Base-by-base conservation (phyloP, 306 rosid species). In the Dryas octopetala region DNA sequence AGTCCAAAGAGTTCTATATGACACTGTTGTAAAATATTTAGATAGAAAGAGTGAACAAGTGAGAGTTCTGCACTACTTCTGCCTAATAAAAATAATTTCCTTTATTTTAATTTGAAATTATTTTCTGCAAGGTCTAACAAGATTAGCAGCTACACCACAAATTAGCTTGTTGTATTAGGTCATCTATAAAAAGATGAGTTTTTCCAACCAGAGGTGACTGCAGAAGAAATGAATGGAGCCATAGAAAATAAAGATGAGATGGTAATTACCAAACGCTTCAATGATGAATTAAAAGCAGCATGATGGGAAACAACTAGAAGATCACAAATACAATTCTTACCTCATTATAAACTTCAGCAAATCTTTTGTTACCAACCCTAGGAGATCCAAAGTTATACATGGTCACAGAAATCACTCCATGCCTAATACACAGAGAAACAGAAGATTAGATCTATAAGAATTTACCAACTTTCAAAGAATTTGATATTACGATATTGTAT, bases 321-420 rank as follows among this genome's bases (percentile, higher is more conserved):
- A 38, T 55, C 51, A 66, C 48, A 28, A 46, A 19, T 71, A 67
- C 11, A 75, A 59, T 38, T n/a, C 62, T 81, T 79, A 95, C 98
- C 98, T 90, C 80, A 70, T 95, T 91, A 83, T 95, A 95, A 76
- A 89, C 58, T 78, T 94, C 92, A 23, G 96, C 97, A 84, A 95
- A 95, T 85, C 79, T 84, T 88, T 77, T 92, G 90, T 95, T 95
- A 73, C 97, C 98, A 73, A 91, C 97, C 87, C 98, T 87, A 48
- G 98, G 98, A 86, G 97, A 95, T 83, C 98, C 98, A 7, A 95
- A 95, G 87, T 95, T 95, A 78, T 95, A 95, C 98, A 91, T 90
- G 60, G 96, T 87, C 75, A 95, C 78, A 40, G 85, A 78, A 76
- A 95, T 89, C 68, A 86, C 91, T 80, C 89, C 93, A 41, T 45